phyloP scores from a whole-genome alignment of 2,329 filamentous ascomycete genomes.

The Apiospora sp. region DNA sequence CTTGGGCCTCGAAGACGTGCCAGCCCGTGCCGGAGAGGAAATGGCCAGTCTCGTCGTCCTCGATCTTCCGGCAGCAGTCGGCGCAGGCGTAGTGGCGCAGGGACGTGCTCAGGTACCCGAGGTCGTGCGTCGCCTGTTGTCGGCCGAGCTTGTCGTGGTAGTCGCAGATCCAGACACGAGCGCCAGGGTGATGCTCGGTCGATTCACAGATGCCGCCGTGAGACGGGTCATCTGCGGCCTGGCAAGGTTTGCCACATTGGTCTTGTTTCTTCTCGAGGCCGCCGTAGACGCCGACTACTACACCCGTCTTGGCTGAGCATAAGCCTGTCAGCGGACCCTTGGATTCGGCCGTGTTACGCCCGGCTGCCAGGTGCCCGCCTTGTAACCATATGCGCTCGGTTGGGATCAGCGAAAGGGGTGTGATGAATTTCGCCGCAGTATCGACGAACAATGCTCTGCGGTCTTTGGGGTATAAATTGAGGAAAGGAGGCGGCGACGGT shows the following conservation, averaged over 20 bases:
- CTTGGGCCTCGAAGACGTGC: constrained; percentile 32
- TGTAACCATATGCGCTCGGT: not conserved
- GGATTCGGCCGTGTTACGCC: not conserved
- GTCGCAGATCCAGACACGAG: constrained; percentile 32
- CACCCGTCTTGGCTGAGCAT: not conserved
- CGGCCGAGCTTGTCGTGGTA: constrained; percentile 38
- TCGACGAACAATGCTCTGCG: not conserved
- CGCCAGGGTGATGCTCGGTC: constrained; percentile 28
- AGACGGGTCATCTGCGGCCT: not conserved
- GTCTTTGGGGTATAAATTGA: not conserved
- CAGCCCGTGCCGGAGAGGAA: constrained; percentile 30
- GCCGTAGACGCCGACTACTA: not conserved
- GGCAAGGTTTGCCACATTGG: constrained; percentile 9
- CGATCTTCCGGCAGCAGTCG: constrained; percentile 36
- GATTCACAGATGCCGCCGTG: constrained; percentile 33
- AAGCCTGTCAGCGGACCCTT: not conserved
- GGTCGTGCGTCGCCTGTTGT: constrained; percentile 30
- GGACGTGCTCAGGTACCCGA: constrained; percentile 25
- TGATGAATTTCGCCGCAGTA: too few species aligned
- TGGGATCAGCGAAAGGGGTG: constrained; percentile 3
- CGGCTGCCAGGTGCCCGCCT: not conserved
- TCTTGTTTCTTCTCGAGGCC: not conserved
- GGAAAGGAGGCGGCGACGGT: constrained; percentile 14
- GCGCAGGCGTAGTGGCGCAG: constrained; percentile 48
- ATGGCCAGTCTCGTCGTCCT: not conserved